These are phyloP conservation scores for Xylaria castorea DNA, from an alignment of 495 filamentous ascomycete species.

Conservation along the genomic window DNA sequence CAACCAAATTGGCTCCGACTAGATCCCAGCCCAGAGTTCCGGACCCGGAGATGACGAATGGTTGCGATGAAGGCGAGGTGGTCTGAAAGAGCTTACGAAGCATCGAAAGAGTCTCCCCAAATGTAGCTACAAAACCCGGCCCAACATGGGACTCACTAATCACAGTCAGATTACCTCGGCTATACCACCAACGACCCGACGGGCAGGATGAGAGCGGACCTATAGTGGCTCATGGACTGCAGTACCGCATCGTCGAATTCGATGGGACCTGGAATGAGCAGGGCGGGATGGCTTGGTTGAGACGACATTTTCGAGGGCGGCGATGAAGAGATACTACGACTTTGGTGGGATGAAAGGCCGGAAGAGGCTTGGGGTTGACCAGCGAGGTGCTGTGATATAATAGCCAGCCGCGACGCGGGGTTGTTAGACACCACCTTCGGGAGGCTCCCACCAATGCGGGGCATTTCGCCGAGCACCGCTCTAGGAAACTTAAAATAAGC, in stretches of 20 bases:
- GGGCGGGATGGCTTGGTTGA: slow-evolving; percentile 78
- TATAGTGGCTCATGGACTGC: slow-evolving; percentile 93
- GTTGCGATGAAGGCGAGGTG: slow-evolving; percentile 78
- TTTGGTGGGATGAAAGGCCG: slow-evolving; percentile 53
- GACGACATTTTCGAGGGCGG: slow-evolving; percentile 68
- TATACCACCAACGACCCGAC: not conserved
- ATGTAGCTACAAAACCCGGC: slow-evolving; percentile 83
- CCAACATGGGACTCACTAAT: slow-evolving; percentile 90
- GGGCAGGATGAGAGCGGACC: slow-evolving; percentile 59
- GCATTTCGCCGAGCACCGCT: slow-evolving; percentile 48
- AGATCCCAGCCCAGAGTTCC: slow-evolving; percentile 97
- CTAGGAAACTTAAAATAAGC: slow-evolving; percentile 42
- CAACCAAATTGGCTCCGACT: slow-evolving; percentile 87
- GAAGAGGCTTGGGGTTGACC: slow-evolving; percentile 59
- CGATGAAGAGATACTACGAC: slow-evolving; percentile 42
- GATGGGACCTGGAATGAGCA: slow-evolving; percentile 96
- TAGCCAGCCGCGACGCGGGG: slow-evolving; percentile 72
- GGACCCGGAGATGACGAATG: slow-evolving; percentile 91
- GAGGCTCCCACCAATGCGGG: slow-evolving; percentile 44
- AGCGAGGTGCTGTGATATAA: slow-evolving; percentile 83
- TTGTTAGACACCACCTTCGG: slow-evolving; percentile 52
- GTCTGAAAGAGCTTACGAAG: slow-evolving; percentile 93
- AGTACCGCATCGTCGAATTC: slow-evolving; percentile 99
- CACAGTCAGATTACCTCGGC: slow-evolving; percentile 7
- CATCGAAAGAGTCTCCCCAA: slow-evolving; percentile 87